Percentiles rank a stretch among this genome's conserved stretches.
Evolutionary conservation across 2,329 filamentous ascomycete species (phyloP).

Genomic region (Curvularia lunata): DNA sequence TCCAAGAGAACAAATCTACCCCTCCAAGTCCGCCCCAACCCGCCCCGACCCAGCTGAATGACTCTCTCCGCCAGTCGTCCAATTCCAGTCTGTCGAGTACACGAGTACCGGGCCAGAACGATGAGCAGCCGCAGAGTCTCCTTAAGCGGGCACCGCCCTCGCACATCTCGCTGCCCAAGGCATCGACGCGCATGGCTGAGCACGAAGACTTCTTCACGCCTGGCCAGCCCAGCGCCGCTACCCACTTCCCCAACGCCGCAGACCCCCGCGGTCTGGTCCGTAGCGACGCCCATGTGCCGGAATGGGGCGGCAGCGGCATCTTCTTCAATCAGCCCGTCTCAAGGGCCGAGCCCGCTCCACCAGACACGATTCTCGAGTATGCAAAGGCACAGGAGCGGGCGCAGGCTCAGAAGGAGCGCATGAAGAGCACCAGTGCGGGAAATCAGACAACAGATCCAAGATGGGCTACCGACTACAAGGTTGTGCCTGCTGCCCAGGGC

Average conservation of each 20-base stretch:
- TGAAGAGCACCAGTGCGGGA: conserved; percentile 18
- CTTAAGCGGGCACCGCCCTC: conserved; percentile 43
- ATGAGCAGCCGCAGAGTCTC: conserved; percentile 47
- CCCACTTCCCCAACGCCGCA: conserved; percentile 60
- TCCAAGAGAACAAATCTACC: conserved; percentile 58
- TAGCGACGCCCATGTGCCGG: conserved; percentile 75
- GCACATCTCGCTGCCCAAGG: conserved; percentile 46
- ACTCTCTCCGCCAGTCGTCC: conserved; percentile 59
- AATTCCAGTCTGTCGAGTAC: conserved; percentile 16
- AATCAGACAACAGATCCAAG: conserved; percentile 49
- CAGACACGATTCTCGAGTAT: conserved; percentile 76
- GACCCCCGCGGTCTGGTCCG: conserved; percentile 65
- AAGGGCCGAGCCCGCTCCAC: conserved; percentile 74
- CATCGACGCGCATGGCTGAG: conserved; percentile 49
- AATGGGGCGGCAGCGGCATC: conserved; percentile 71
- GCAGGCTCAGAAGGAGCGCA: conserved; percentile 34
- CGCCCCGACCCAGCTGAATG: conserved; percentile 38
- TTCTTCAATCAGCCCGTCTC: conserved; percentile 79
- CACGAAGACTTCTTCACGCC: conserved; percentile 57
- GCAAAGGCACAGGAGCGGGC: conserved; percentile 55
- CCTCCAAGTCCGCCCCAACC: conserved; percentile 49
- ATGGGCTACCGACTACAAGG: conserved; percentile 78
- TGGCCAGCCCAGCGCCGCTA: conserved; percentile 51
- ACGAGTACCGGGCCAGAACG: conserved; percentile 21
- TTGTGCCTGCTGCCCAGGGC: conserved; percentile 85